Percentiles rank a stretch among this genome's conserved stretches.
These are phyloP conservation scores for Pseudocercospora pini-densiflorae DNA, from an alignment of 2,329 filamentous ascomycete genomes.

Conservation along the genomic window DNA sequence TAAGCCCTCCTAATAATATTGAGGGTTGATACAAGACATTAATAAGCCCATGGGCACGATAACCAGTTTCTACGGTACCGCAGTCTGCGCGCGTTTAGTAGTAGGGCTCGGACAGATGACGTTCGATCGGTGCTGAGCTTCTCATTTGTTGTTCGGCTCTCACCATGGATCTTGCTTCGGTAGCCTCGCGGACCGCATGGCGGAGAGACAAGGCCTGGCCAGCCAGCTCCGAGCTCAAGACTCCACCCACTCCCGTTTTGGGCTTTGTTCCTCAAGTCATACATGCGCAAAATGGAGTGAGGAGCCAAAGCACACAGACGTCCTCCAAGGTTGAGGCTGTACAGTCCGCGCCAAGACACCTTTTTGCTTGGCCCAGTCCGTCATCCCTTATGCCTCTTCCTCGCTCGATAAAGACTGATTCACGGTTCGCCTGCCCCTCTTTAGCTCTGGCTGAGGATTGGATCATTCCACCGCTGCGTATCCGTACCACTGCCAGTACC, in stretches of 20 bases:
- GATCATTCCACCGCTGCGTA: background rate
- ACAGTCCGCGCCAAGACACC: constrained; percentile 1
- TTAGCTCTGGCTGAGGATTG: constrained; percentile 1
- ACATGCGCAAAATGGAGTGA: background rate
- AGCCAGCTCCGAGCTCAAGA: background rate
- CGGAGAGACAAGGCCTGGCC: constrained; percentile 4
- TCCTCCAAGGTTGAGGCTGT: constrained; percentile 4
- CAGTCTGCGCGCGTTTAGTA: background rate
- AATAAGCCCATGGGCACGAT: too few relatives aligned
- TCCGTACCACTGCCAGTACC: background rate
- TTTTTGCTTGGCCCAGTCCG: constrained; percentile 1
- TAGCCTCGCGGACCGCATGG: constrained; percentile 4
- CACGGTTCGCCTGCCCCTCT: constrained; percentile 1
- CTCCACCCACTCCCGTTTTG: background rate
- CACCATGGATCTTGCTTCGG: background rate
- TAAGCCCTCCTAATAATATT: too few relatives aligned
- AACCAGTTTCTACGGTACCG: too few relatives aligned
- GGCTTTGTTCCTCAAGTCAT: constrained; percentile 1
- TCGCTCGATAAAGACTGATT: background rate
- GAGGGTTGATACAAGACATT: too few relatives aligned
- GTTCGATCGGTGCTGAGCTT: constrained; percentile 1
- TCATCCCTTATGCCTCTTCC: background rate
- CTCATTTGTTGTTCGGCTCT: constrained; percentile 1
- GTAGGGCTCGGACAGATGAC: constrained; percentile 4
- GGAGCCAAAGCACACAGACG: background rate